These are phyloP conservation scores for Ceratocystiopsis minuta DNA, from an alignment of 2,329 filamentous ascomycete species.

Conservation along the genomic window DNA sequence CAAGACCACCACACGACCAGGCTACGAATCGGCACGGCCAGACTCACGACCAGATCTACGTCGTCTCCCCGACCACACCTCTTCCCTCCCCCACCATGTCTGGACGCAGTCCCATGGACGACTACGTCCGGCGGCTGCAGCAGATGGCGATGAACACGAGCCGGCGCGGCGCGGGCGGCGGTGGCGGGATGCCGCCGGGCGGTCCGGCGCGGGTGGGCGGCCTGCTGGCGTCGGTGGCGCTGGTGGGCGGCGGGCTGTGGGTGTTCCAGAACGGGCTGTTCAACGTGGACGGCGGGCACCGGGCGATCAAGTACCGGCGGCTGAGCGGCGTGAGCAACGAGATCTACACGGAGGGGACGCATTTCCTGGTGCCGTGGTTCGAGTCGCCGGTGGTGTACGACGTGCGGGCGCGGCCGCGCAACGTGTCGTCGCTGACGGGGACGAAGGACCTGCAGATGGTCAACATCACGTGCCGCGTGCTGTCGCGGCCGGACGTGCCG, in stretches of 20 bases:
- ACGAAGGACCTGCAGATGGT: constrained; percentile 99
- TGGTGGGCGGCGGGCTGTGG: constrained; percentile 31
- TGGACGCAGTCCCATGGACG: constrained; percentile 25
- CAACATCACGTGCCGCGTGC: constrained; percentile 84
- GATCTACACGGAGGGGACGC: constrained; percentile 93
- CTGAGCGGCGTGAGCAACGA: constrained; percentile 86
- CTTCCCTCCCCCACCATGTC: constrained; percentile 14
- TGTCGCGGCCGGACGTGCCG: constrained; percentile 88
- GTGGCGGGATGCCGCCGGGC: constrained; percentile 23
- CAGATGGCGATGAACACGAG: constrained; percentile 26
- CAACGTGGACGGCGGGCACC: constrained; percentile 92
- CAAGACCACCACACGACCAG: too few relatives aligned
- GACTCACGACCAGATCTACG: too few relatives aligned
- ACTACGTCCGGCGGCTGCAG: constrained; percentile 32
- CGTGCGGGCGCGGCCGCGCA: constrained; percentile 91
- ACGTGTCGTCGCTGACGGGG: constrained; percentile 88
- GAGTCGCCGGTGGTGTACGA: constrained; percentile 95
- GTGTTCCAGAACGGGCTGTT: constrained; percentile 44
- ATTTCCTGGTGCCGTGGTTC: constrained; percentile 89
- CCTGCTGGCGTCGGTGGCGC: constrained; percentile 22
- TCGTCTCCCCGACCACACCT: too few relatives aligned
- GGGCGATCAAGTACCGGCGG: constrained; percentile 95
- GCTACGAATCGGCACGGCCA: too few relatives aligned
- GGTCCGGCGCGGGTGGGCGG: constrained; percentile 22
- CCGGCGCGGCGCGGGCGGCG: constrained; percentile 18